These are phyloP conservation scores for Debaryomycetaceae sp. DNA, from an alignment of 1,139 yeast genomes.

Conservation along the genomic window DNA sequence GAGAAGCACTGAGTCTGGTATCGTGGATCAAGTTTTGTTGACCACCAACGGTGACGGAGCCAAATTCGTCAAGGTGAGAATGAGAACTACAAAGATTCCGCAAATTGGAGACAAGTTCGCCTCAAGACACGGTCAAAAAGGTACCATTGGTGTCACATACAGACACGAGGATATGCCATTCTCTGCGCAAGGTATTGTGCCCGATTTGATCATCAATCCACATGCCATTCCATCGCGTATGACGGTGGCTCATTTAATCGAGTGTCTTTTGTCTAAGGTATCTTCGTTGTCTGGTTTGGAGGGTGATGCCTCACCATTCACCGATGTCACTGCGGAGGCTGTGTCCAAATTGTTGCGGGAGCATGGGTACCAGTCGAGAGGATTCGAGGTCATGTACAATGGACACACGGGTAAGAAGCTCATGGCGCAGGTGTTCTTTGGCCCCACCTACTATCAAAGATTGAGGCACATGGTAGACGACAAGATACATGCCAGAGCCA, in stretches of 20 bases:
- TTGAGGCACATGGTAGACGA: conserved; percentile 99
- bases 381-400: conserved; percentile 96
- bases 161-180: conserved; percentile 99
- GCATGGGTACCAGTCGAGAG: conserved; percentile 97
- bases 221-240: conserved; percentile 99
- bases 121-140: conserved; percentile 99
- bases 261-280: conserved; percentile 92
- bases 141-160: conserved; percentile 98
- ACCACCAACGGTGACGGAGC: conserved; percentile 98
- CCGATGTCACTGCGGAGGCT: conserved; percentile 97
- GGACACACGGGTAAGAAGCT: conserved; percentile 98
- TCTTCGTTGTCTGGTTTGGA: conserved; percentile 93
- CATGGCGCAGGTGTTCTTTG: conserved; percentile 97
- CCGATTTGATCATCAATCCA: conserved; percentile 95
- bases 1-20: conserved; percentile 96
- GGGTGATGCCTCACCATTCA: conserved; percentile 98
- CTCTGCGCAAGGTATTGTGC: conserved; percentile 93
- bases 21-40: conserved; percentile 93
- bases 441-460: conserved; percentile 98
- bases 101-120: conserved; percentile 99
- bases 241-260: conserved; percentile 99
- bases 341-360: conserved; percentile 86
- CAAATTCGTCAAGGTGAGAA: conserved; percentile 94
- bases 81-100: conserved; percentile 97
- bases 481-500: conserved; percentile 98